Percentiles rank a stretch among this genome's conserved stretches.
Evolutionary conservation across 108 stramenopile genomes (phyloP).

Genomic region (Cafeteria roenbergensis): DNA sequence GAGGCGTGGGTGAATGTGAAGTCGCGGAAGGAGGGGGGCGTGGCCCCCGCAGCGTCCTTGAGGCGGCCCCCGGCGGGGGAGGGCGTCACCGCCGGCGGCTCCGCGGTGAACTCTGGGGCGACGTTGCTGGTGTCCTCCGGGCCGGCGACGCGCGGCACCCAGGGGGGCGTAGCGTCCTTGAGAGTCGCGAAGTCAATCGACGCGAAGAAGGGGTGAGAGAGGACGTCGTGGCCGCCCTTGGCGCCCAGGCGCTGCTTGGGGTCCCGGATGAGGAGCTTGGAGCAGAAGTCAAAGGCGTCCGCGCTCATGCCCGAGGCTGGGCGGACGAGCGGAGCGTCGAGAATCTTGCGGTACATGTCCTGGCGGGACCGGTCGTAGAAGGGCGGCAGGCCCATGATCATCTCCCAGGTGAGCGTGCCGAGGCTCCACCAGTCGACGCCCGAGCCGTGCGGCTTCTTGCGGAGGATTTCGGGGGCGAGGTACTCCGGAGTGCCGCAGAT

Average conservation of each 20-base stretch:
- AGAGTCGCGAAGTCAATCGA: conserved; percentile 73
- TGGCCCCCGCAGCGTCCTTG: neutral
- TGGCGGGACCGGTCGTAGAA: conserved; percentile 68
- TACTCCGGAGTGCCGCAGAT: conserved; percentile 52
- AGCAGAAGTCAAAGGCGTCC: conserved; percentile 16
- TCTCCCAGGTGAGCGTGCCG: conserved; percentile 81
- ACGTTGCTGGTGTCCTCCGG: conserved; percentile 19
- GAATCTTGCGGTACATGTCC: conserved; percentile 81
- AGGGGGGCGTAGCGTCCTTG: conserved; percentile 67
- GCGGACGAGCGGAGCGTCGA: conserved; percentile 24
- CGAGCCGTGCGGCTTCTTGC: conserved; percentile 79
- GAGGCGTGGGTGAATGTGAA: too few relatives aligned
- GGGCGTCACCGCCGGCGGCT: conserved; percentile 16
- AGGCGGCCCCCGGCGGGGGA: conserved; percentile 17
- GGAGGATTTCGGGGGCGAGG: conserved; percentile 73
- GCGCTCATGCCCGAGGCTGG: conserved; percentile 15
- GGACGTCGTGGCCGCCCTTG: conserved; percentile 63
- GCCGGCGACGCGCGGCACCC: conserved; percentile 51
- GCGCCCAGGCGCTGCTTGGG: conserved; percentile 74
- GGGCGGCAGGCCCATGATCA: conserved; percentile 81
- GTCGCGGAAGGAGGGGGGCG: conserved; percentile 10
- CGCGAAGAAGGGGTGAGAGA: conserved; percentile 70
- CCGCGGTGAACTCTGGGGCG: conserved; percentile 18
- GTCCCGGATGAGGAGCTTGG: conserved; percentile 68
- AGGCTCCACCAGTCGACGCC: conserved; percentile 93